phyloP scores from a whole-genome alignment of 805 yeast species.

The Monosporozyma siamensis region DNA sequence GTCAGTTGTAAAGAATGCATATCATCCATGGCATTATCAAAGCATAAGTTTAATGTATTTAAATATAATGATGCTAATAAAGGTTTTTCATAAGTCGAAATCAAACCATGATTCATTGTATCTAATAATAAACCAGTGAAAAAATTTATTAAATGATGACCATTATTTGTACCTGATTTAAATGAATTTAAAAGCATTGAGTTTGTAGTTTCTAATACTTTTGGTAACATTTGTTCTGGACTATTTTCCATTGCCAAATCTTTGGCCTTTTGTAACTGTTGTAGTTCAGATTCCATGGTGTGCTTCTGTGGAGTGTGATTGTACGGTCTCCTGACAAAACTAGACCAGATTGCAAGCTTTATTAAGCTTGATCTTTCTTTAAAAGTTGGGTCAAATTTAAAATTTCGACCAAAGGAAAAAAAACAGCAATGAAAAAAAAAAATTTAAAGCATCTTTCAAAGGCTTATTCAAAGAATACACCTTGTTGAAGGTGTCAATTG shows the following conservation, averaged over 20 bases:
- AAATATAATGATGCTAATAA: constrained; percentile 25
- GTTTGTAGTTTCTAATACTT: constrained; percentile 27
- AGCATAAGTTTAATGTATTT: constrained; percentile 15
- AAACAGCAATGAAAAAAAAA: too few relatives aligned
- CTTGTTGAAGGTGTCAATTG: too few relatives aligned
- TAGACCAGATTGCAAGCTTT: too few relatives aligned
- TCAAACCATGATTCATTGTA: constrained; percentile 17
- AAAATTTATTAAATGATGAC: constrained; percentile 16
- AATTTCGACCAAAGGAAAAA: too few relatives aligned
- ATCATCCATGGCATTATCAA: constrained; percentile 21
- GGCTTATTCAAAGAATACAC: too few relatives aligned
- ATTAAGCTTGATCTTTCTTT: too few relatives aligned
- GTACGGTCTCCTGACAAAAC: too few relatives aligned
- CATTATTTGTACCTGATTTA: constrained; percentile 4
- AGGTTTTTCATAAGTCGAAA: constrained; percentile 23
- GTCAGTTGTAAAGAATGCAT: constrained; percentile 31
- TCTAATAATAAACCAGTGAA: constrained; percentile 19
- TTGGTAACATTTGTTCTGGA: constrained; percentile 25
- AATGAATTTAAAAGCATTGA: constrained; percentile 11
- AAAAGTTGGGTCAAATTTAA: too few relatives aligned
- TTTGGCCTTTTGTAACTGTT: constrained; percentile 25
- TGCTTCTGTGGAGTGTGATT: too few relatives aligned
- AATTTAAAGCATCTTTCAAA: too few relatives aligned
- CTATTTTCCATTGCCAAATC: constrained; percentile 25
- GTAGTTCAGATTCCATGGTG: constrained; percentile 7